These are phyloP conservation scores for Lathyrus sativus DNA, from an alignment of 306 rosid genomes.

Conservation along the genomic window DNA sequence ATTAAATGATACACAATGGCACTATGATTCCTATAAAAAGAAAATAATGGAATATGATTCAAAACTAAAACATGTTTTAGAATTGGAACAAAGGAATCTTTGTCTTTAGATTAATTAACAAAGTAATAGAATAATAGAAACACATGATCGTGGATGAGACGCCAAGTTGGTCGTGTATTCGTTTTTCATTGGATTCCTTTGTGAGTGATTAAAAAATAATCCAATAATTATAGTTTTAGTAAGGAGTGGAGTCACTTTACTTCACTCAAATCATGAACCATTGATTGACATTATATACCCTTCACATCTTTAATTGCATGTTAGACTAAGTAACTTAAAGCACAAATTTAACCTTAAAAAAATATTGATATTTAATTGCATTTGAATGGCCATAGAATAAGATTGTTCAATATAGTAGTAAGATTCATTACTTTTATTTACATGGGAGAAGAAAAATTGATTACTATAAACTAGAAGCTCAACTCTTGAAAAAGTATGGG, in stretches of 20 bases:
- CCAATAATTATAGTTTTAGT: background rate
- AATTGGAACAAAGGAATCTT: conserved; percentile 54
- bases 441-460: no score
- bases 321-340: background rate
- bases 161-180: conserved; percentile 51
- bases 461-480: no score
- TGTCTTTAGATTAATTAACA: conserved; percentile 53
- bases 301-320: background rate
- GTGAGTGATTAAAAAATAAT: conserved; percentile 22
- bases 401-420: no score
- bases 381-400: background rate
- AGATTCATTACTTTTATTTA: no score
- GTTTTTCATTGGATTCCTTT: conserved; percentile 56
- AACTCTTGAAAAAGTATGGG: no score
- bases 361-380: background rate
- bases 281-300: conserved; percentile 13
- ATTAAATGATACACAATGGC: background rate
- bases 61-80: conserved; percentile 30
- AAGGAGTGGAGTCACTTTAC: conserved; percentile 39
- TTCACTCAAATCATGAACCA: conserved; percentile 29
- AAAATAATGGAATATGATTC: conserved; percentile 35
- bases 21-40: conserved; percentile 29
- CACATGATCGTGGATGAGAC: conserved; percentile 59
- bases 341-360: background rate
- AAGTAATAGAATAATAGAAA: conserved; percentile 21